Evolutionary conservation across 2,329 filamentous ascomycete genomes (phyloP), one percentile per base, ranked within the genome.

Genomic region (Fusarium xyrophilum): DNA sequence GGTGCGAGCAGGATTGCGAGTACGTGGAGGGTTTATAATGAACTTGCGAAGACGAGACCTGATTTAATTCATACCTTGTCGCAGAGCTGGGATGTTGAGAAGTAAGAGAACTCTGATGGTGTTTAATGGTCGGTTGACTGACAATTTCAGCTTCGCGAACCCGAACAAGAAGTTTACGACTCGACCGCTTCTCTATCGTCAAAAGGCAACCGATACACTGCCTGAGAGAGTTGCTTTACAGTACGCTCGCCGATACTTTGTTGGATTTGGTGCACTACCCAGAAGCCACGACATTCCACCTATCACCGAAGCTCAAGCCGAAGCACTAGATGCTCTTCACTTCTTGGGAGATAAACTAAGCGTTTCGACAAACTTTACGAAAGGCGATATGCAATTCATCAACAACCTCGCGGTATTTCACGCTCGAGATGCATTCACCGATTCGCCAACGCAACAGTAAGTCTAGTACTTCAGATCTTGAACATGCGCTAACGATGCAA

Each of bases 11-110:
- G 83, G 53, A 75, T 90, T 15, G 82, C 86, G 0, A 87, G 85
- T 63, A 85, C 82, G 9, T 86, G 84, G 82, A 79, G 79, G 3
- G 83, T 90, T 1, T 90, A 90, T 71, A 90, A 90, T 63, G 84
- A 89, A 65, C 78, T 90, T 1, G 87, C 87, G 0, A 77, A 72
- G 17, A 85, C 81, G 1, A 76, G 87, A 21, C 87, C 88, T 0
- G 87, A 90, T 68, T 71, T 90, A 6, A 84, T 91, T 17, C 78
- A 81, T 2, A 87, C 85, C 0, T 74, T 90, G 17, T 77, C 83
- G 0, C 78, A 82, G 65, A 82, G 76, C 67, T 88, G 74, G 87
- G 75, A 70, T 17, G 68, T 71, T 55, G 82, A 84, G 44, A 74
- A 77, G 82, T 83, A 64, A 39, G 7, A 39, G 14, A n/a, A 6